A percentile compares a stretch with the other conserved stretches of the same genome.
Conservation (phyloP, 2,329 filamentous ascomycete species). For the Taxawa tesnikishii region DNA sequence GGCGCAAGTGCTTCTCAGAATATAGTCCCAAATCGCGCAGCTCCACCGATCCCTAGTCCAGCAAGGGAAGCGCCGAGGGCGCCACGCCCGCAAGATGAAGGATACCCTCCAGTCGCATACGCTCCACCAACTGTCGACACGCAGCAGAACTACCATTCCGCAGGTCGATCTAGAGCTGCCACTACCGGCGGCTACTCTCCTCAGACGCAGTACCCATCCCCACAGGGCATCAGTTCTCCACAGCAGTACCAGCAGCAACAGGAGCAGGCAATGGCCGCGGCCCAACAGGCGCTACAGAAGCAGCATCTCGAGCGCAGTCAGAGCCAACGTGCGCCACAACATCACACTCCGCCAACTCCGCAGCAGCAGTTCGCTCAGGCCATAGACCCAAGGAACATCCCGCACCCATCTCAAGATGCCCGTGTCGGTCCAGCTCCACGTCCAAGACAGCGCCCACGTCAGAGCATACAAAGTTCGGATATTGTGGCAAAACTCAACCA, state of each 20-base stretch:
- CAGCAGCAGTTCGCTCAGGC: conserved; percentile 36
- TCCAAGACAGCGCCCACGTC: conserved; percentile 64
- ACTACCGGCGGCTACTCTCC: conserved; percentile 5
- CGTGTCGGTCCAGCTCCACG: conserved; percentile 47
- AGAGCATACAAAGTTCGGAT: conserved; percentile 63
- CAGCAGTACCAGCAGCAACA: conserved; percentile 58
- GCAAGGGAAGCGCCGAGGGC: conserved; percentile 23
- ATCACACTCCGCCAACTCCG: conserved; percentile 29
- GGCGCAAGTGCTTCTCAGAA: conserved; percentile 29
- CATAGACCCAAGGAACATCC: conserved; percentile 29
- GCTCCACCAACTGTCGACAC: conserved; percentile 28
- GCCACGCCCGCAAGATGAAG: conserved; percentile 35
- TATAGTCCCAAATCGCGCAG: conserved; percentile 32
- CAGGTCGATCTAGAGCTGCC: conserved; percentile 10
- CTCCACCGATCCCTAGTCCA: conserved; percentile 25
- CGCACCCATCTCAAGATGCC: conserved; percentile 32
- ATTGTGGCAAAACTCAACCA: conserved; percentile 72
- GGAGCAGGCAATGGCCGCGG: conserved; percentile 68
- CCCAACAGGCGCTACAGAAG: conserved; percentile 60
- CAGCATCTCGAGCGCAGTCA: conserved; percentile 58
- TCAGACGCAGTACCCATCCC: conserved; percentile 26
- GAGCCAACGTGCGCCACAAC: conserved; percentile 48
- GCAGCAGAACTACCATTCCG: neutral
- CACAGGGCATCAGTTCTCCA: conserved; percentile 35
- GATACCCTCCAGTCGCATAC: conserved; percentile 29